Conservation (phyloP, 1,139 yeast species). For the Lodderomyces oxycetoniae region DNA sequence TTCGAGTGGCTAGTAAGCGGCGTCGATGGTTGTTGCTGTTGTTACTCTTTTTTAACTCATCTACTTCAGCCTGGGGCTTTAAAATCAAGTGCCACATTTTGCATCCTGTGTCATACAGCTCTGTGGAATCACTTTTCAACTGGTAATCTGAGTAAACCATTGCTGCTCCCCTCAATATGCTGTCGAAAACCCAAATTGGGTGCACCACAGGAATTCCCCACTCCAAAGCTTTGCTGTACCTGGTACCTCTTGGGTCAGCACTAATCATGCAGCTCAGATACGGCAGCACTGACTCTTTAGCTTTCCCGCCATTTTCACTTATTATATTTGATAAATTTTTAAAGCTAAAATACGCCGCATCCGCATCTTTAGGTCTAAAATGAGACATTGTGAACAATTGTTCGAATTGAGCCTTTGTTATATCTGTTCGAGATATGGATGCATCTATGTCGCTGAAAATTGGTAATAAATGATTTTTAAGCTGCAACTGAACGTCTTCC, state of each 20-base stretch:
- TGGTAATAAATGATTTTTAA: conserved; percentile 29
- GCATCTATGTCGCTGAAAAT: conserved; percentile 46
- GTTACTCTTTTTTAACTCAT: conserved; percentile 10
- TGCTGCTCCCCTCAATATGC: conserved; percentile 56
- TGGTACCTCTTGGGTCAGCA: conserved; percentile 51
- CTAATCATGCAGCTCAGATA: conserved; percentile 50
- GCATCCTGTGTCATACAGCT: conserved; percentile 46
- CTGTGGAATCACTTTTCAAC: conserved; percentile 17
- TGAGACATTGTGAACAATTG: conserved; percentile 6
- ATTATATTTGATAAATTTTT: not conserved
- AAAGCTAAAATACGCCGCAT: not conserved
- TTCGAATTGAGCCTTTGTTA: conserved; percentile 10
- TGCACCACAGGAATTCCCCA: conserved; percentile 71
- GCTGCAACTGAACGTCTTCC: conserved; percentile 20
- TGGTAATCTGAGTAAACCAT: conserved; percentile 46
- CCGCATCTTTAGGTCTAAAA: not conserved
- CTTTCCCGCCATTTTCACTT: conserved; percentile 51
- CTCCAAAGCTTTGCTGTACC: conserved; percentile 58
- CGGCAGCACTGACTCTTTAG: conserved; percentile 52
- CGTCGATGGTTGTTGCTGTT: not conserved
- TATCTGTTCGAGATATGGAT: conserved; percentile 49
- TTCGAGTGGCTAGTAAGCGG: conserved; percentile 6
- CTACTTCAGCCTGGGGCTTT: conserved; percentile 20
- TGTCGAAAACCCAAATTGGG: conserved; percentile 71
- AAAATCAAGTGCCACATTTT: too few species aligned